Base-by-base conservation (phyloP, 345 rosid genomes). In the Turritis glabra region DNA sequence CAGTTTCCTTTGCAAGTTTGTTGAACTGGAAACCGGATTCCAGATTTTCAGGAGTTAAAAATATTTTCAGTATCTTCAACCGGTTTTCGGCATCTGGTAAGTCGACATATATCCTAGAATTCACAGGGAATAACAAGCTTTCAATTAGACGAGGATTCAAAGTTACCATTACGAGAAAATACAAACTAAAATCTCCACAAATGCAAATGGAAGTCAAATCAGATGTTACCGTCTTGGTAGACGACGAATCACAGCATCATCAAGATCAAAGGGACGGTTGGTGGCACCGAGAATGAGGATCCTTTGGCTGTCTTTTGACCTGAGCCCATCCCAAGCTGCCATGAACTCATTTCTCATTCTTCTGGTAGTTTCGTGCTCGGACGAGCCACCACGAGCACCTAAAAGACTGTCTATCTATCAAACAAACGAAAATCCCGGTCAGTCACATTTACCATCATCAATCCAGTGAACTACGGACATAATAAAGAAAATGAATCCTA, bases 321-420 rank as follows among this genome's bases (percentile, higher is more conserved):
- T 87, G 76, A 94, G 83, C 67, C 97, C 97, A 75, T 95, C 99
- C 99, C 99, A 95, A 57, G 99, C 97, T 47, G 99, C 93, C 99
- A 95, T 95, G 80, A 95, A 95, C 77, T 95, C 99, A 64, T 95
- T 95, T 79, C 96, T 87, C 99, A 92, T 95, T 85, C 99, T 86
- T 84, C 99, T 84, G 41, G 99, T 94, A 37, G 97, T 97, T 74
- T 95, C 99, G 2, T 95, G 97, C 79, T 95, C 97, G 30, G 73
- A 88, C 61, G 95, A 84, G 82, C 97, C 93, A 25, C 97, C 97
- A 64, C 98, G 97, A 78, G 96, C 97, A 82, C 98, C 98, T 37
- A 94, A 87, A 83, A 94, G 85, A 80, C 98, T 91, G 72, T 94
- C 98, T 29, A 91, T 89, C 98, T 94, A 67, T 55, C 62, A 61